phyloP scores from a whole-genome alignment of 345 rosid species.

The Rhodamnia argentea region DNA sequence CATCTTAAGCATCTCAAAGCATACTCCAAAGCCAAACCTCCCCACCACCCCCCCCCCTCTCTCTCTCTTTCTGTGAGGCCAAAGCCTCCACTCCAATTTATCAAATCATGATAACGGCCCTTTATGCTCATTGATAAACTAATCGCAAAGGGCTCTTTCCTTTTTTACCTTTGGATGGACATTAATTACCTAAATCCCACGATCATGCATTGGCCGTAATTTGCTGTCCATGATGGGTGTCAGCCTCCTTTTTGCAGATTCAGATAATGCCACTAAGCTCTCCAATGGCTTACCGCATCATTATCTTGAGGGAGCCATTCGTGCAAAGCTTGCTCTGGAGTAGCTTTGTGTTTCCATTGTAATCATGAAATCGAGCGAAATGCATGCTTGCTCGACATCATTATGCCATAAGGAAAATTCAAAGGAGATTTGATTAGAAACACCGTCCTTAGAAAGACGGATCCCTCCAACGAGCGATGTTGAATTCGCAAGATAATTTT shows the following conservation, averaged over 20 bases:
- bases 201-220: neutral
- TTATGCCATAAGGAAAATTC: neutral
- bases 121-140: neutral
- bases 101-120: neutral
- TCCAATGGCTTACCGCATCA: neutral
- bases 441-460: neutral
- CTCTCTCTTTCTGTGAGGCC: neutral
- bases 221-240: neutral
- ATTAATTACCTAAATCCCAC: neutral
- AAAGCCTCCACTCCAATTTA: neutral
- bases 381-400: neutral
- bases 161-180: neutral
- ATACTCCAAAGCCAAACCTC: neutral
- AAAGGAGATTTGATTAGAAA: neutral
- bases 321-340: neutral
- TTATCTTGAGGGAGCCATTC: neutral
- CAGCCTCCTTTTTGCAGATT: neutral
- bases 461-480: neutral
- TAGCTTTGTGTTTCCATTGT: neutral
- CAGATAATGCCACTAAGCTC: neutral
- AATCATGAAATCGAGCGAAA: neutral
- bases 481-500: neutral
- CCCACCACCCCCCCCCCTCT: too few species aligned
- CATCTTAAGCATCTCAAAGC: neutral
- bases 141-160: neutral